Evolutionary conservation across 2,329 filamentous ascomycete genomes (phyloP).

Genomic region (Talaromyces albobiverticillius): DNA sequence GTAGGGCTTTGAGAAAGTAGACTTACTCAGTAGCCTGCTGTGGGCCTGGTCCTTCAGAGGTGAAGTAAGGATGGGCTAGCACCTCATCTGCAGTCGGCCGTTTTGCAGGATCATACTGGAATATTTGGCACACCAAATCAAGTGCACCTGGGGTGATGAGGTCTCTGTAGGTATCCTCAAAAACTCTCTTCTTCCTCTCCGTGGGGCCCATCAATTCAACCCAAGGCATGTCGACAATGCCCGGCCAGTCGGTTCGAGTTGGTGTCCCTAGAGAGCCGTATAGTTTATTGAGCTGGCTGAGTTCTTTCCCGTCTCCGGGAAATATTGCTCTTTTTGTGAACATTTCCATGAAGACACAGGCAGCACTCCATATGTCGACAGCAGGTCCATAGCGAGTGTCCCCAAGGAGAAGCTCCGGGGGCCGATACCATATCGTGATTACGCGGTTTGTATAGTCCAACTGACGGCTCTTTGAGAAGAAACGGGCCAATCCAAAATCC

Average conservation of each 20-base stretch:
- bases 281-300: conserved; percentile 95
- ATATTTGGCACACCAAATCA: conserved; percentile 78
- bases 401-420: conserved; percentile 83
- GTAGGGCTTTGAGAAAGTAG: not conserved
- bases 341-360: conserved; percentile 94
- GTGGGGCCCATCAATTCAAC: conserved; percentile 84
- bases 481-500: conserved; percentile 92
- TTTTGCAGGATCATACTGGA: conserved; percentile 80
- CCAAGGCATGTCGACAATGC: conserved; percentile 91
- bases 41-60: conserved; percentile 71
- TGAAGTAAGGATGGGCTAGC: conserved; percentile 85
- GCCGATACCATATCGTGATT: conserved; percentile 97
- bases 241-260: conserved; percentile 79
- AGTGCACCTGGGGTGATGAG: conserved; percentile 76
- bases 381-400: conserved; percentile 88
- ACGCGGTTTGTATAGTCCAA: conserved; percentile 98
- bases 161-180: conserved; percentile 78
- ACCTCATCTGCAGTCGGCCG: conserved; percentile 82
- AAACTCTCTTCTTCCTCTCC: conserved; percentile 68
- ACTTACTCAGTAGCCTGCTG: conserved; percentile 78
- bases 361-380: conserved; percentile 95
- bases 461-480: conserved; percentile 88
- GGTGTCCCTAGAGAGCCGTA: conserved; percentile 89
- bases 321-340: conserved; percentile 94
- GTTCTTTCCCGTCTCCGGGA: conserved; percentile 90